These are phyloP conservation scores for Microbotryomycetes sp. DNA, from an alignment of 1,284 basidiomycete genomes.

Conservation along the genomic window DNA sequence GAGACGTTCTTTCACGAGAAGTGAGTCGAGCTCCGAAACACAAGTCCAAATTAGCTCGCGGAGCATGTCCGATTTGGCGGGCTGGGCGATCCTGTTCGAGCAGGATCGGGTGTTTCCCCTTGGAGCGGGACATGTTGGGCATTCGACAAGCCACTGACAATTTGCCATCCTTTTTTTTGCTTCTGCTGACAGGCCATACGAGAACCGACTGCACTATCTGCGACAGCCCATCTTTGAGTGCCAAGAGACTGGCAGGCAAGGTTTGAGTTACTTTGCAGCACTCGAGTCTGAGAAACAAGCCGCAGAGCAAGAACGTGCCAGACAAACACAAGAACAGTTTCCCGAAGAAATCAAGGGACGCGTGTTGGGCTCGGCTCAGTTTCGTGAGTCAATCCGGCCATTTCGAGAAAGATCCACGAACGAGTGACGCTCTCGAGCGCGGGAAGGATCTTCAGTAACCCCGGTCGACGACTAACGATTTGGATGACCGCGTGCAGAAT, in stretches of 20 bases:
- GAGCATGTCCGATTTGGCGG: no score
- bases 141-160: no score
- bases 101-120: neutral
- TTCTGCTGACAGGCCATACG: conserved; percentile 64
- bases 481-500: neutral
- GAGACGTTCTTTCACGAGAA: conserved; percentile 94
- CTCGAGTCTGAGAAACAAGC: conserved; percentile 63
- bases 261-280: conserved; percentile 89
- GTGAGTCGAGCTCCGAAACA: no score
- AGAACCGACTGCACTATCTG: conserved; percentile 87
- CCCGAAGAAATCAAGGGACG: conserved; percentile 86
- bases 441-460: no score
- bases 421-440: no score
- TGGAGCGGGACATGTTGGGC: no score
- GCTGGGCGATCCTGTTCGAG: neutral
- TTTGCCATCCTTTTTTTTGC: no score
- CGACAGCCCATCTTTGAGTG: conserved; percentile 87
- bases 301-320: neutral
- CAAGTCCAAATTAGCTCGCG: neutral
- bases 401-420: no score
- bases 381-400: conserved; percentile 60
- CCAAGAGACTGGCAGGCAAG: conserved; percentile 88
- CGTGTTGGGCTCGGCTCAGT: conserved; percentile 86
- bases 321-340: conserved; percentile 74
- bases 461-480: neutral